Conservation (phyloP, 805 yeast species). For the Isabelozyma gotoi region DNA sequence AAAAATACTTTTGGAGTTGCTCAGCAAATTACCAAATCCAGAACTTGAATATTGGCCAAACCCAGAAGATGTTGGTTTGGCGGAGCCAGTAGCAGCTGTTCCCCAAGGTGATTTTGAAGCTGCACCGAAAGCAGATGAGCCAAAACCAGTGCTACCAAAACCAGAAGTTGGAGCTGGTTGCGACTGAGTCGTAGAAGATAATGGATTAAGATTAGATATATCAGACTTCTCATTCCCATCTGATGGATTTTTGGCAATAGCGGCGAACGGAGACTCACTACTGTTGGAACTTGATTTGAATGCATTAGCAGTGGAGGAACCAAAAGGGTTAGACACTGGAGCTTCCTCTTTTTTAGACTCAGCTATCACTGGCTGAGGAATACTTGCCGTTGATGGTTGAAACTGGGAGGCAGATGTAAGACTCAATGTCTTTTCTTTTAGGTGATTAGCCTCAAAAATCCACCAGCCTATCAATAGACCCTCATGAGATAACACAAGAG, state of each 20-base stretch:
- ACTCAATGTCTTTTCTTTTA: conserved; percentile 33
- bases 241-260: neutral
- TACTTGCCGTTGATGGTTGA: neutral
- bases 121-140: conserved; percentile 9
- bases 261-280: neutral
- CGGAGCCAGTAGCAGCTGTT: conserved; percentile 9
- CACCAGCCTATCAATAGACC: conserved; percentile 68
- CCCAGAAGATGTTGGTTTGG: conserved; percentile 7
- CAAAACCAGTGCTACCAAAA: conserved; percentile 3
- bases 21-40: conserved; percentile 11
- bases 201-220: neutral
- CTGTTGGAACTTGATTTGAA: too few relatives aligned
- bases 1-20: conserved; percentile 2
- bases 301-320: conserved; percentile 3
- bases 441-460: conserved; percentile 54
- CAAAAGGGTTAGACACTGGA: conserved; percentile 6
- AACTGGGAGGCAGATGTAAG: neutral
- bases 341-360: neutral
- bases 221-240: neutral
- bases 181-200: neutral
- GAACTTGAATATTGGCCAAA: conserved; percentile 7
- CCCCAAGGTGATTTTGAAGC: conserved; percentile 3
- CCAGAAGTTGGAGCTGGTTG: conserved; percentile 3
- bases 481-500: conserved; percentile 60
- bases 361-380: neutral